Percentiles rank a stretch among this genome's conserved stretches.
Evolutionary conservation across 371 early-diverging fungal genomes (phyloP).

Genomic region (Syncephalastrum sp.): DNA sequence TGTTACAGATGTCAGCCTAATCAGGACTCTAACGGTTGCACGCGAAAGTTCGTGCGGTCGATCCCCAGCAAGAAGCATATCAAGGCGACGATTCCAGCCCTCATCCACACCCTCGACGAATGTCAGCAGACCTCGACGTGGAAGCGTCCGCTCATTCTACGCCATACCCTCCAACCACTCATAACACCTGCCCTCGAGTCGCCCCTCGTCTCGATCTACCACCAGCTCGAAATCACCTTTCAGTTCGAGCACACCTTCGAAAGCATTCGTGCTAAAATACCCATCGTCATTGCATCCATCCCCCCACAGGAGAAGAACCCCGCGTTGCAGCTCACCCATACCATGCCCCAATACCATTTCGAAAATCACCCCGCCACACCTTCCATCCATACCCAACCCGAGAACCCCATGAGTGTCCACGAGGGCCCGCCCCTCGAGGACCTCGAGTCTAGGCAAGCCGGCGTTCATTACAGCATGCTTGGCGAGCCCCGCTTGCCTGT

Average conservation of each 20-base stretch:
- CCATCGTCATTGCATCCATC: constrained; percentile 28
- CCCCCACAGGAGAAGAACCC: constrained; percentile 12
- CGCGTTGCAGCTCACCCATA: constrained; percentile 2
- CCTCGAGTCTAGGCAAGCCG: constrained; percentile 9
- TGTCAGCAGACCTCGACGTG: constrained; percentile 21
- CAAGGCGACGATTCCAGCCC: constrained; percentile 24
- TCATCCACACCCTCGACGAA: constrained; percentile 19
- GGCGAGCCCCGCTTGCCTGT: constrained; percentile 17
- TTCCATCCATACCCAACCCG: constrained; percentile 1
- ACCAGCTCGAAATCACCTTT: constrained; percentile 27
- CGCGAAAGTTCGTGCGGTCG: background rate
- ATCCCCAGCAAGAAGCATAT: constrained; percentile 10
- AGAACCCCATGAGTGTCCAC: constrained; percentile 10
- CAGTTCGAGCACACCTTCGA: constrained; percentile 28
- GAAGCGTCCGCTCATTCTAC: constrained; percentile 25
- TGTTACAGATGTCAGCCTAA: constrained; percentile 9
- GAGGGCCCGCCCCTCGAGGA: constrained; percentile 15
- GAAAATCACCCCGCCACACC: background rate
- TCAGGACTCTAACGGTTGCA: too few species aligned
- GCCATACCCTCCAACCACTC: constrained; percentile 19
- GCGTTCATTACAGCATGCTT: constrained; percentile 14
- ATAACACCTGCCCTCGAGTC: constrained; percentile 17
- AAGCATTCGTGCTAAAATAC: constrained; percentile 24
- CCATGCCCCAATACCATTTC: constrained; percentile 19
- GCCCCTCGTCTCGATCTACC: constrained; percentile 23